Conservation (phyloP, 345 rosid genomes). For the Chamaenerion angustifolium region DNA sequence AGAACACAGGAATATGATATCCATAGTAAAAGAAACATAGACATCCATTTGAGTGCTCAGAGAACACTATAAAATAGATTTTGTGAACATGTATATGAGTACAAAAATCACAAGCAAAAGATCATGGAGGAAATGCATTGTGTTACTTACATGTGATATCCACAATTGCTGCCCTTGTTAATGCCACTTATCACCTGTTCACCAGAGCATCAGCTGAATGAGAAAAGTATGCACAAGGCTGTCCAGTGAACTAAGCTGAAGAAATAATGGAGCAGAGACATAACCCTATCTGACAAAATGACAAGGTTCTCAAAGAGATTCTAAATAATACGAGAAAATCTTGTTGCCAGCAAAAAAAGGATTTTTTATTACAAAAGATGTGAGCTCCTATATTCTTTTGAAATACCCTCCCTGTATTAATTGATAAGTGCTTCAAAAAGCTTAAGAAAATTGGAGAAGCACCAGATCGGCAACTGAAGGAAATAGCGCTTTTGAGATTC, state of each 20-base stretch:
- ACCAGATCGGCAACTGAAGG: constrained; percentile 73
- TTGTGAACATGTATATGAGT: not conserved
- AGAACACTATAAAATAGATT: no score
- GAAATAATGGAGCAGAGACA: not conserved
- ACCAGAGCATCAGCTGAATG: not conserved
- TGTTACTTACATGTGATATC: constrained; percentile 60
- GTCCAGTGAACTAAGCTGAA: not conserved
- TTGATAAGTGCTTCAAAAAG: not conserved
- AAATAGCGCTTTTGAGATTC: constrained; percentile 55
- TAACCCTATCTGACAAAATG: no score
- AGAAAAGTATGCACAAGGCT: not conserved
- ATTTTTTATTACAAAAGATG: no score
- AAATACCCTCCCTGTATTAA: no score
- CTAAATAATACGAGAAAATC: not conserved
- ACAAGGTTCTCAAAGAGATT: not conserved
- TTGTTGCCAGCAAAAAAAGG: no score
- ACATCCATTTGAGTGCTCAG: no score
- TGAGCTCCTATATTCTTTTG: no score
- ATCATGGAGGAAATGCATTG: constrained; percentile 3
- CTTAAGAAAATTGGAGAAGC: constrained; percentile 4
- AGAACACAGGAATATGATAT: no score
- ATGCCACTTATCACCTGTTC: constrained; percentile 83
- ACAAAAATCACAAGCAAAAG: not conserved
- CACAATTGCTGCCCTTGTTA: constrained; percentile 87
- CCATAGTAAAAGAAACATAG: no score